Base-by-base conservation (phyloP, 495 filamentous ascomycete genomes). In the Entonaema liquescens region DNA sequence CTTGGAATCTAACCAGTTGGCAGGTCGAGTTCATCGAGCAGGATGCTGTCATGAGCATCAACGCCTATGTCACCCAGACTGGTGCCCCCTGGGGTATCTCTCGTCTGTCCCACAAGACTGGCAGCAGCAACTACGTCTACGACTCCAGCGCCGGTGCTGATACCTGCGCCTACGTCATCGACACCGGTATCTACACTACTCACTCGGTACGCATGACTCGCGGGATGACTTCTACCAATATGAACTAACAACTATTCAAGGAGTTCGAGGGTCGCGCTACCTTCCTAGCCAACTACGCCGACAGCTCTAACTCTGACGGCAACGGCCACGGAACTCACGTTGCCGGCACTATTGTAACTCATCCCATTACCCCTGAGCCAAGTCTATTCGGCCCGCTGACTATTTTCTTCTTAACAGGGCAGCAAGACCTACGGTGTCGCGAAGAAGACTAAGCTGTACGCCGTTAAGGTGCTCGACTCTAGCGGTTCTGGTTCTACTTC, bases 31-130 rank as follows among this genome's bases (percentile, higher is more conserved):
- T 84, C 69, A 79, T 87, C 52, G 85, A 87, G 79, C 78, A 83
- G 70, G 84, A 87, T 53, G 71, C 75, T 56, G 70, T 86, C 68
- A 78, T 84, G 74, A 82, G 68, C 65, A 81, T 83, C 74, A 81
- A 83, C 71, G 72, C 81, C 42, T 78, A 82, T 59, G 69, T 73
- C 65, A 81, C 86, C 56, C 87, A 91, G 77, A 70, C 67, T 15
- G 71, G 76, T 65, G 84, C 85, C 62, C 83, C 89, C 13, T 92
- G 88, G 87, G 89, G 89, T 44, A 80, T 92, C 54, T 82, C 82
- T 31, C 81, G 86, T 59, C 79, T 92, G 65, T 90, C 88, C 55
- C 82, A 84, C 81, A 77, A 77, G 42, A 75, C 79, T 7, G 80
- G 83, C 53, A 79, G 77, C 59, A 87, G 78, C 67, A 77, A 77